Conservation (phyloP, 768 basidiomycete genomes). For the Terana coerulea region DNA sequence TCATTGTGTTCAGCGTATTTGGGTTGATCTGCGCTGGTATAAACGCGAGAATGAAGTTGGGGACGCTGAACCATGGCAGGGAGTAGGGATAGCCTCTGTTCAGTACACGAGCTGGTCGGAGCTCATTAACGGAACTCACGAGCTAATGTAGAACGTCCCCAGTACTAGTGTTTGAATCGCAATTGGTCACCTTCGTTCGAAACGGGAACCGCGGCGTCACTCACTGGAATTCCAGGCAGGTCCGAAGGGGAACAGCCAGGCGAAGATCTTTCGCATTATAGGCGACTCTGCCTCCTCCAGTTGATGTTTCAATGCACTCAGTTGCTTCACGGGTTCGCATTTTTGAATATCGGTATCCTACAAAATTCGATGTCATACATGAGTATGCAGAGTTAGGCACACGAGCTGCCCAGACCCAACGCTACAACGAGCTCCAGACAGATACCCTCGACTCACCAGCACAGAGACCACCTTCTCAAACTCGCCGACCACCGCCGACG, state of each 20-base stretch:
- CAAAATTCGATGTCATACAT: background rate
- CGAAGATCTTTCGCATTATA: constrained; percentile 75
- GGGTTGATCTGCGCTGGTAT: constrained; percentile 86
- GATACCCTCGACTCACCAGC: constrained; percentile 20
- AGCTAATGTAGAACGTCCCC: constrained; percentile 95
- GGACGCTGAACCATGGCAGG: constrained; percentile 49
- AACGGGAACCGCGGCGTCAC: constrained; percentile 12
- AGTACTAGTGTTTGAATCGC: constrained; percentile 43
- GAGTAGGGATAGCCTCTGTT: background rate
- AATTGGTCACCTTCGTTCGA: background rate
- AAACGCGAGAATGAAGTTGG: constrained; percentile 93
- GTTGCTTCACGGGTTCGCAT: constrained; percentile 38
- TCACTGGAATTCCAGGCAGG: constrained; percentile 81
- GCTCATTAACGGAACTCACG: constrained; percentile 50
- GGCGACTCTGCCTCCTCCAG: constrained; percentile 66
- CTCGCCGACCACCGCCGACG: constrained; percentile 10
- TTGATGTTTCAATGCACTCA: constrained; percentile 56
- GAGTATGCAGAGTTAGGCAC: background rate
- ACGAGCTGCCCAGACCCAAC: no score
- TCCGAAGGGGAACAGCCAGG: constrained; percentile 83
- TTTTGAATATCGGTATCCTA: constrained; percentile 43
- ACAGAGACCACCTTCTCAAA: constrained; percentile 15
- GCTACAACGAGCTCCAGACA: constrained; percentile 18
- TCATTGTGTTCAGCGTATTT: constrained; percentile 90
- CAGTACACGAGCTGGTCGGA: background rate